Percentiles rank a stretch among this genome's conserved stretches.
Conservation (phyloP, 169 alveolate species). For the Toxoplasma gondii region DNA sequence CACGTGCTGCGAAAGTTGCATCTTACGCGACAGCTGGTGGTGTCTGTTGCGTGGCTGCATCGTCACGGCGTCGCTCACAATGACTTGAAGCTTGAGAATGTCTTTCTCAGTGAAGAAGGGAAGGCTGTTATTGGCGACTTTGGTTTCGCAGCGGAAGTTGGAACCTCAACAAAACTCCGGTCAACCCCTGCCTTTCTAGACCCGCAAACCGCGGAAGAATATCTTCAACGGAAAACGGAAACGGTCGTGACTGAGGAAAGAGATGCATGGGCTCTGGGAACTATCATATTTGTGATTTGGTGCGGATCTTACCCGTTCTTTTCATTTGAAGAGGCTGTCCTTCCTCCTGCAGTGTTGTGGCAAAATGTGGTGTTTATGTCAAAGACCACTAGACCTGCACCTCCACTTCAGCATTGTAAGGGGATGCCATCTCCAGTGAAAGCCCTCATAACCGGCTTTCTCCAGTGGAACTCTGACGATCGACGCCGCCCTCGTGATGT, state of each 20-base stretch:
- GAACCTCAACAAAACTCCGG: neutral
- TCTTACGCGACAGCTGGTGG: neutral
- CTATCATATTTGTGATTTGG: neutral
- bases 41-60: neutral
- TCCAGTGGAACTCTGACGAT: neutral
- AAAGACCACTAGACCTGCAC: no score
- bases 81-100: conserved; percentile 63
- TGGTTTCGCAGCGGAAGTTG: conserved; percentile 53
- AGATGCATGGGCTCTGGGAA: neutral
- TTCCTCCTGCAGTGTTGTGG: no score
- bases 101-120: conserved; percentile 62
- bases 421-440: neutral
- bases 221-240: neutral
- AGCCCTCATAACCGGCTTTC: neutral
- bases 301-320: neutral
- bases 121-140: conserved; percentile 65
- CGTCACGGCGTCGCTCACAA: conserved; percentile 47
- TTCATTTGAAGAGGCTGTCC: no score
- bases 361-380: no score
- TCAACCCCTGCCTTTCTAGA: neutral
- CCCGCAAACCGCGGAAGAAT: neutral
- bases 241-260: neutral
- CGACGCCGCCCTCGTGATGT: neutral
- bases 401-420: no score
- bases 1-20: neutral